Base-by-base conservation (phyloP, 2,329 filamentous ascomycete genomes). In the Curvularia spicifera region DNA sequence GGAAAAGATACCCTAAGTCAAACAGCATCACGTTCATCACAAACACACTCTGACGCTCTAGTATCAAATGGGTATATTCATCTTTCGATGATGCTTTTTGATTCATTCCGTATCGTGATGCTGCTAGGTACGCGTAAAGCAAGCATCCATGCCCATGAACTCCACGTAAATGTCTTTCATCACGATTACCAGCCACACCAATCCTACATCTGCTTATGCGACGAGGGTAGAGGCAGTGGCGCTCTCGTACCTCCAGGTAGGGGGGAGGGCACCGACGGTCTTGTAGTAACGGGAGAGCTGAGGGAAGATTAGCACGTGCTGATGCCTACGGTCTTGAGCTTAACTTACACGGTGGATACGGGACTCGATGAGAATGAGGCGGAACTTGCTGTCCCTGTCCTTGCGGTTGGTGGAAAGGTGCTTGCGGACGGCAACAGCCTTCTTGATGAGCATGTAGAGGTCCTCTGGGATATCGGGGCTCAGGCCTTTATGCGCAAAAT, bases 401-500 rank as follows among this genome's bases (percentile, higher is more conserved):
- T 99, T 99, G 85, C 95, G 94, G 90, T 99, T 99, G 84, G 92
- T 92, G 89, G 97, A 93, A 74, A 99, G 92, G 85, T 99, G 96
- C 91, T 99, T 99, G 86, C 95, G 94, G 85, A 99, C 95, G 80
- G 72, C 70, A 57, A 75, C 78, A 80, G 96, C 94, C 93, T 99
- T 99, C 91, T 97, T 97, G 91, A 98, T 98, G 82, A 98, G 87
- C 91, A 97, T 96, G 90, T 98, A 99, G 74, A 98, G 90, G 84
- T 99, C 95, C 89, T 99, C 95, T 80, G 96, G 95, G 76, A 99
- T 89, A 82, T 98, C 93, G 81, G 96, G 95, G 75, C 95, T 94
- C 80, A 99, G 93, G 86, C 95, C 95, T 99, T 53, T 43, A 68
- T 64, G 65, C 54, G 71, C 71, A 65, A 70, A 67, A 70, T 72